Evolutionary conservation across 1,139 yeast genomes (phyloP), one percentile per base, ranked within the genome.

Genomic region (Magnusiomyces suaveolens): DNA sequence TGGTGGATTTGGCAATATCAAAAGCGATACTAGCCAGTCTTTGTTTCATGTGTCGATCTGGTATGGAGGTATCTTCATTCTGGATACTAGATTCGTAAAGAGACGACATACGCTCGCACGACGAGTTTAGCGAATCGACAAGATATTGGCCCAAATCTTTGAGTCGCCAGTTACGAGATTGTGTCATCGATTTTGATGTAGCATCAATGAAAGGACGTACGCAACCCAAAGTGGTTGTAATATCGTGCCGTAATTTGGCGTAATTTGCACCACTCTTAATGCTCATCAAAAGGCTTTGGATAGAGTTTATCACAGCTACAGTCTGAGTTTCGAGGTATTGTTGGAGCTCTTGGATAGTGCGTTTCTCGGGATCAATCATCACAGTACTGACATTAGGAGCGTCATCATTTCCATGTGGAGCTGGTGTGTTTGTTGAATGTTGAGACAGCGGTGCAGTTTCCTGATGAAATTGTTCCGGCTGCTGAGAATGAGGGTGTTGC

Each of bases 1-100:
- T 90, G 14, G 97, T 90, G 68, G 95, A 86, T 70, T 92, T 88
- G 50, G 97, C 97, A 73, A 90, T 87, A 67, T 92, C 97, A 72
- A 89, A 92, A 24, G 96, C 89, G 60, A 89, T 85, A 1, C 97
- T 97, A 0, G 97, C 97, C 60, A 92, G 79, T 62, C 97, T 79
- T 71, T 90, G 97, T 69, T 84, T 86, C 73, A 88, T 84, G 61
- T 86, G 86, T 68, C 90, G 87, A 67, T 89, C 95, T 2, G 97
- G 96, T 66, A 79, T 82, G 54, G 81, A 85, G 39, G 63, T 60
- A 8, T 70, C 74, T 51, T 75, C 77, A 14, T 21, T 10, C 2
- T 46, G 38, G 6, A 43, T 41, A 25, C 66, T 60, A 53, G 68
- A 72, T 32, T 62, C 67, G 48, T 64, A 59, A 24, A 71, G 58